Evolutionary conservation across 805 yeast species (phyloP).

Genomic region (Metschnikowia kofuensis): DNA sequence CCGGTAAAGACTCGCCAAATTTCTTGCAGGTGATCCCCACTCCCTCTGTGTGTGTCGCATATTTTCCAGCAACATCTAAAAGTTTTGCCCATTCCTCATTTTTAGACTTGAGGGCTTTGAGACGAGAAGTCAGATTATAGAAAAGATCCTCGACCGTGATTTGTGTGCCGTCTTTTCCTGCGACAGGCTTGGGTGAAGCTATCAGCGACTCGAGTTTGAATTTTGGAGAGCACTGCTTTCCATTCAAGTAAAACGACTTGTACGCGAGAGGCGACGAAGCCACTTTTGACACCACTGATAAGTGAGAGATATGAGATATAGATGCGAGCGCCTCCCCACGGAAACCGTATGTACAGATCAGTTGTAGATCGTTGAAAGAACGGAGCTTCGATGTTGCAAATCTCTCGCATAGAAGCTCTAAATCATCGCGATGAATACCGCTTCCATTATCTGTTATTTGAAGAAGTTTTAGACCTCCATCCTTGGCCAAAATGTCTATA

Average conservation of each 20-base stretch:
- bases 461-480: conserved; percentile 84
- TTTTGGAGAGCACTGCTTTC: conserved; percentile 49
- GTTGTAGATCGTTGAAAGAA: conserved; percentile 69
- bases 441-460: conserved; percentile 88
- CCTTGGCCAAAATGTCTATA: conserved; percentile 79
- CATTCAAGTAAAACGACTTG: conserved; percentile 65
- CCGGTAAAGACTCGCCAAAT: conserved; percentile 68
- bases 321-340: conserved; percentile 96
- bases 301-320: conserved; percentile 83
- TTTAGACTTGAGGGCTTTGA: conserved; percentile 60
- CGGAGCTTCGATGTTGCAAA: conserved; percentile 87
- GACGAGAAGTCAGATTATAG: conserved; percentile 80
- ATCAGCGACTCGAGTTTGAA: conserved; percentile 33
- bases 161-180: conserved; percentile 87
- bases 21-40: conserved; percentile 81
- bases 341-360: conserved; percentile 83
- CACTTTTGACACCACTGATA: conserved; percentile 77
- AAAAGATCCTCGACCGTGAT: conserved; percentile 84
- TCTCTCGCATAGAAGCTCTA: conserved; percentile 79
- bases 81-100: conserved; percentile 76
- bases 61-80: conserved; percentile 78
- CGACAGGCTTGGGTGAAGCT: conserved; percentile 63
- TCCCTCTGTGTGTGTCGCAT: conserved; percentile 67
- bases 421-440: conserved; percentile 74
- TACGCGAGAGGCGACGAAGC: conserved; percentile 62